Conservation (phyloP, 176 grass and related monocot species). For the Avena atlantica region DNA sequence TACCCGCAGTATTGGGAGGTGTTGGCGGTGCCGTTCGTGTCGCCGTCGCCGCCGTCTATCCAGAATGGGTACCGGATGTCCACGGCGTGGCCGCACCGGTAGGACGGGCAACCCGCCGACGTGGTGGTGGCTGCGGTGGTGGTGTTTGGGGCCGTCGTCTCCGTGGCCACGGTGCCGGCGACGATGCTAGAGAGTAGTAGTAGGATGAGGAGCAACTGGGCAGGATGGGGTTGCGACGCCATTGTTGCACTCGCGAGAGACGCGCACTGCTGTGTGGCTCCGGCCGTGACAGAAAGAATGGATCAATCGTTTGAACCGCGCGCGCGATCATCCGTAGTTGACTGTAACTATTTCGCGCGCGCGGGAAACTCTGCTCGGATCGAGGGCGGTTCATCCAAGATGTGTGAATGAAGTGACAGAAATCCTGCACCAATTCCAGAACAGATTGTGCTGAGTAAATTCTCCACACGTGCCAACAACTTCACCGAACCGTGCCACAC, state of each 20-base stretch:
- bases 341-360: neutral
- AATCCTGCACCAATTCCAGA: neutral
- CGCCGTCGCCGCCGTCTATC: conserved; percentile 39
- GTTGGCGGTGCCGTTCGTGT: neutral
- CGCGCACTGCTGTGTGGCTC: neutral
- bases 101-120: conserved; percentile 18
- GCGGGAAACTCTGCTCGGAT: neutral
- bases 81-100: conserved; percentile 60
- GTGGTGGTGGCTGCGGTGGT: neutral
- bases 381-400: conserved; percentile 40
- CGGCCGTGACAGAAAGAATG: neutral
- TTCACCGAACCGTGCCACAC: neutral
- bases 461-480: neutral
- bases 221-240: neutral
- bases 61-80: conserved; percentile 66
- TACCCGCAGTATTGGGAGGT: conserved; percentile 48
- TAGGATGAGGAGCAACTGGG: neutral
- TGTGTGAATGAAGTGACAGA: conserved; percentile 29
- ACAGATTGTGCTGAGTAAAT: neutral
- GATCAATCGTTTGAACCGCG: conserved; percentile 2
- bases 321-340: conserved; percentile 2
- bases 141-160: conserved; percentile 13
- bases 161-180: neutral
- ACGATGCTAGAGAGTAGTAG: neutral
- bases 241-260: conserved; percentile 15